Evolutionary conservation across 1,139 yeast species (phyloP).

Genomic region (Schizosaccharomyces versatilis): DNA sequence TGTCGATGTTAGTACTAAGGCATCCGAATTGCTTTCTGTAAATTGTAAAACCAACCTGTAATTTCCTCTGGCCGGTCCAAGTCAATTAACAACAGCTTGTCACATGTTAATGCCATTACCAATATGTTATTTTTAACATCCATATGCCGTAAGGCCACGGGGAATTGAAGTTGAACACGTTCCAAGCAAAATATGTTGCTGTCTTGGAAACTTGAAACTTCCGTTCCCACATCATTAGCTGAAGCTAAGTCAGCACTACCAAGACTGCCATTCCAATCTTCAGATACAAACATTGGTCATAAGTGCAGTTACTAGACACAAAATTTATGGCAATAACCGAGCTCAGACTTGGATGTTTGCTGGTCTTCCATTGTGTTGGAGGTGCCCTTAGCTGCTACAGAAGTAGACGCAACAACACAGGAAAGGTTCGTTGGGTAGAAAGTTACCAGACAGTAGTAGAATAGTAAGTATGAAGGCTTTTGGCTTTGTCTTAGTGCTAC

Average conservation of each 20-base stretch:
- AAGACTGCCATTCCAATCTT: background rate
- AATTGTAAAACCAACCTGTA: constrained; percentile 21
- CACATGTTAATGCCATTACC: constrained; percentile 26
- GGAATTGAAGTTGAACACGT: constrained; percentile 35
- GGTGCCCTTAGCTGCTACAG: too few species aligned
- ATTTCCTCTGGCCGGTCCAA: constrained; percentile 33
- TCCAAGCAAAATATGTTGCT: constrained; percentile 22
- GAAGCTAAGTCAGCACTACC: background rate
- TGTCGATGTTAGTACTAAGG: background rate
- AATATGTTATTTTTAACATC: constrained; percentile 29
- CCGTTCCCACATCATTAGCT: background rate
- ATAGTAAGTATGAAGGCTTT: too few species aligned
- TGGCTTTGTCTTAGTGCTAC: too few species aligned
- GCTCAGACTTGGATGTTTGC: too few species aligned
- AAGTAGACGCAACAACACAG: too few species aligned
- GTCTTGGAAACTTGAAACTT: background rate
- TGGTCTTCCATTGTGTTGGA: too few species aligned
- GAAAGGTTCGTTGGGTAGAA: too few species aligned
- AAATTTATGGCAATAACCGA: too few species aligned
- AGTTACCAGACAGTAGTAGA: too few species aligned
- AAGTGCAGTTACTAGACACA: too few species aligned
- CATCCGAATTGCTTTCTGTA: constrained; percentile 6
- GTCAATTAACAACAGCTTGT: constrained; percentile 30
- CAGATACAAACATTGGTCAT: background rate
- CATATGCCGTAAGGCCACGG: constrained; percentile 25